A percentile compares a stretch with the other conserved stretches of the same genome.
phyloP scores from a whole-genome alignment of 345 rosid species.

The Citrus hindsii region DNA sequence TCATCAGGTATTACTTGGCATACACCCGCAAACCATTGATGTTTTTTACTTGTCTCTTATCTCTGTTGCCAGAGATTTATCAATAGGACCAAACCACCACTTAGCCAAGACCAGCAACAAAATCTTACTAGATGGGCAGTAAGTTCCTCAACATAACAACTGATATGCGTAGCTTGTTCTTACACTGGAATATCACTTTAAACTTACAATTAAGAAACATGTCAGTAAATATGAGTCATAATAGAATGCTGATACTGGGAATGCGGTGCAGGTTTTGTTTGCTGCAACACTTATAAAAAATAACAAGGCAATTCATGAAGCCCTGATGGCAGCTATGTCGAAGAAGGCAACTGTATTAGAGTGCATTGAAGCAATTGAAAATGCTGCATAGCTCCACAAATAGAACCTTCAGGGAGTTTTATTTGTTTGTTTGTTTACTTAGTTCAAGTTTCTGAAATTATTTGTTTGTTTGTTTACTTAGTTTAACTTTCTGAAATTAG shows the following conservation, averaged over 20 bases:
- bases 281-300: conserved; percentile 80
- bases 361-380: conserved; percentile 77
- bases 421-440: background rate
- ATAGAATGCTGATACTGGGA: background rate
- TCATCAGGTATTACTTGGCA: background rate
- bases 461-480: background rate
- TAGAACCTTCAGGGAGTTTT: background rate
- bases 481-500: background rate
- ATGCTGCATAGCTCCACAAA: conserved; percentile 38
- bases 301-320: conserved; percentile 67
- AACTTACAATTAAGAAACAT: no score
- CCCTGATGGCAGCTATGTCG: conserved; percentile 72
- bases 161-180: background rate
- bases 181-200: no score
- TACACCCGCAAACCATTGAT: background rate
- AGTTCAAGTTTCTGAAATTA: background rate
- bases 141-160: conserved; percentile 20
- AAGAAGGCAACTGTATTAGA: conserved; percentile 69
- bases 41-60: background rate
- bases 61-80: conserved; percentile 60
- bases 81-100: conserved; percentile 76
- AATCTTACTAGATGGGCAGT: conserved; percentile 99
- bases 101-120: conserved; percentile 86
- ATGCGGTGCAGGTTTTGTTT: conserved; percentile 60
- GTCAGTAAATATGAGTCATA: background rate